Evolutionary conservation across 2,329 filamentous ascomycete genomes (phyloP).

Genomic region (Ophiostoma himal-ulmi): DNA sequence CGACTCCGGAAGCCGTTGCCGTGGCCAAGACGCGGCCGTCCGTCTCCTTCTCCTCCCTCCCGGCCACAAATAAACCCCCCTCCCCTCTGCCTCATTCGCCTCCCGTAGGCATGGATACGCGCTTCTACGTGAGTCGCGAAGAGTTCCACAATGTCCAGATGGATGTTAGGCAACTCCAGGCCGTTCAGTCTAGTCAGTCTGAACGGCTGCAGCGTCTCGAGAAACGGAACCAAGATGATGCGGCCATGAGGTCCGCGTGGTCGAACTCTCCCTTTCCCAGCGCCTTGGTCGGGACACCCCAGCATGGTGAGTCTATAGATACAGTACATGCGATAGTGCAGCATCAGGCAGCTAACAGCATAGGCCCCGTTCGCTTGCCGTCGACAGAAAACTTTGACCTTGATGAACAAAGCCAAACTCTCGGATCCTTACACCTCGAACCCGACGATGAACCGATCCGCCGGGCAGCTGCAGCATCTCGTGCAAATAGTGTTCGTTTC

Average conservation of each 20-base stretch:
- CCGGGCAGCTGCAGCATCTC: slow-evolving; percentile 71
- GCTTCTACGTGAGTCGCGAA: slow-evolving; percentile 55
- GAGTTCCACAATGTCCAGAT: slow-evolving; percentile 64
- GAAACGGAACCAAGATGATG: slow-evolving; percentile 62
- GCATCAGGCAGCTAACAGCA: slow-evolving; percentile 2
- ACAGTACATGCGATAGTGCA: not conserved
- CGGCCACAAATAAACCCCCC: not conserved
- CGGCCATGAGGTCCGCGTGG: slow-evolving; percentile 79
- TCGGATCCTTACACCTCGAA: slow-evolving; percentile 78
- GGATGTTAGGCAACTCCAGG: slow-evolving; percentile 63
- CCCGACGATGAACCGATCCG: slow-evolving; percentile 80
- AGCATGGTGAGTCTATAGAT: slow-evolving; percentile 61
- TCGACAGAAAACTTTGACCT: slow-evolving; percentile 85
- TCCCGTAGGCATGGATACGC: slow-evolving; percentile 55
- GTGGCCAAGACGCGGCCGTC: not conserved
- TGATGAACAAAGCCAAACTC: slow-evolving; percentile 75
- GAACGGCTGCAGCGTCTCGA: slow-evolving; percentile 58
- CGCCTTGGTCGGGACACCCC: slow-evolving; percentile 72
- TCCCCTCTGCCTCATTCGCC: not conserved
- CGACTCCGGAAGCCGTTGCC: not conserved
- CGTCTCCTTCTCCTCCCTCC: not conserved
- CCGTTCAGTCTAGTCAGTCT: slow-evolving; percentile 56
- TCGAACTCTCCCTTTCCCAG: slow-evolving; percentile 85
- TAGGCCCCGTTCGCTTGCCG: slow-evolving; percentile 74
- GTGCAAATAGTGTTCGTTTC: slow-evolving; percentile 95